These are phyloP conservation scores for Aureobasidium namibiae DNA, from an alignment of 2,329 filamentous ascomycete genomes.

Conservation along the genomic window DNA sequence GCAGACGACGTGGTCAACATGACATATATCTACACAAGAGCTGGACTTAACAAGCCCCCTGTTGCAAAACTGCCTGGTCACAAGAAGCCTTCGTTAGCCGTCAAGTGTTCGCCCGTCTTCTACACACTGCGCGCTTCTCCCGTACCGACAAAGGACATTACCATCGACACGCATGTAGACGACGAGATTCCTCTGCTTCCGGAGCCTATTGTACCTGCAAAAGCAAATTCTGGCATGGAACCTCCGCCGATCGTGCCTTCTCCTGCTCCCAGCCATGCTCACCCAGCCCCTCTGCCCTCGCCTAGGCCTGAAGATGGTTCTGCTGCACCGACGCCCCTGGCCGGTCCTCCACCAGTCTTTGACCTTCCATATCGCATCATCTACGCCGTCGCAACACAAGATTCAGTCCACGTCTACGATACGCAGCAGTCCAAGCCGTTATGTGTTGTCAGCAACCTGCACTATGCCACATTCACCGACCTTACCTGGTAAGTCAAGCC, in stretches of 20 bases:
- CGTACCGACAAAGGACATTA: slow-evolving; percentile 74
- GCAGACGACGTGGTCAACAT: slow-evolving; percentile 89
- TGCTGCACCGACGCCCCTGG: slow-evolving; percentile 42
- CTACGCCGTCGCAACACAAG: slow-evolving; percentile 94
- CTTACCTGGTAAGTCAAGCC: slow-evolving; percentile 67
- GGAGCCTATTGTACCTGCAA: slow-evolving; percentile 59
- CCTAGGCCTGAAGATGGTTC: slow-evolving; percentile 48
- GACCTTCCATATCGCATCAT: slow-evolving; percentile 85
- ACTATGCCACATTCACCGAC: slow-evolving; percentile 96
- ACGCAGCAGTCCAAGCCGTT: slow-evolving; percentile 93
- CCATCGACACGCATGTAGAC: slow-evolving; percentile 83
- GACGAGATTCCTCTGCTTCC: slow-evolving; percentile 77
- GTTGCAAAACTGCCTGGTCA: slow-evolving; percentile 92
- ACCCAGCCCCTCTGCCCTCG: slow-evolving; percentile 42
- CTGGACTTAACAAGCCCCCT: slow-evolving; percentile 92
- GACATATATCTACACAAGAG: slow-evolving; percentile 94
- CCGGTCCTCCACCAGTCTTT: slow-evolving; percentile 57
- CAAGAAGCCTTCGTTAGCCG: slow-evolving; percentile 94
- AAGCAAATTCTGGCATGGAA: slow-evolving; percentile 65
- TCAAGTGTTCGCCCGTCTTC: slow-evolving; percentile 84
- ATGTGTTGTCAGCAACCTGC: slow-evolving; percentile 91
- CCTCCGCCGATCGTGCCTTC: slow-evolving; percentile 59
- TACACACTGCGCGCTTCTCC: slow-evolving; percentile 68
- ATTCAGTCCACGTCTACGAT: slow-evolving; percentile 90
- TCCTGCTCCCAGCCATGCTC: slow-evolving; percentile 37